A percentile compares a stretch with the other conserved stretches of the same genome.
phyloP scores from a whole-genome alignment of 768 basidiomycete genomes.

The Gymnopilus junonius region DNA sequence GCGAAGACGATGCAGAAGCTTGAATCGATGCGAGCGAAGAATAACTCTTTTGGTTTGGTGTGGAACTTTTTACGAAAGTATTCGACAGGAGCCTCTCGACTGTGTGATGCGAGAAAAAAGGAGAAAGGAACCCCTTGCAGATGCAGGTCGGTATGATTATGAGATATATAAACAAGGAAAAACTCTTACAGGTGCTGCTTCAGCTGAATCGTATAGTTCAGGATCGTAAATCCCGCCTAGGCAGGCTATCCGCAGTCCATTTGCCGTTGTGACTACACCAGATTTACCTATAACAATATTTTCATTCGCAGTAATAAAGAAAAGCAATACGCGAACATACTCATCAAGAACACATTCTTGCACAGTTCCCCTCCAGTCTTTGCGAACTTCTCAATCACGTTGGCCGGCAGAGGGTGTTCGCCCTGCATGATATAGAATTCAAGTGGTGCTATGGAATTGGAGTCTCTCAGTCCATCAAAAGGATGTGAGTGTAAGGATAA shows the following conservation, averaged over 20 bases:
- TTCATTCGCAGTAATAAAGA: constrained; percentile 8
- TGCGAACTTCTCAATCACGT: constrained; percentile 75
- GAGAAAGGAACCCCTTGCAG: constrained; percentile 72
- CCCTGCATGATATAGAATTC: constrained; percentile 96
- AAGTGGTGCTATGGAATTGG: constrained; percentile 64
- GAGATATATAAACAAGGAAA: neutral
- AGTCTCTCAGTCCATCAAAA: constrained; percentile 10
- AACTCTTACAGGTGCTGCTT: constrained; percentile 63
- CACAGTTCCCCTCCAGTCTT: constrained; percentile 80
- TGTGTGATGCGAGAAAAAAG: constrained; percentile 73
- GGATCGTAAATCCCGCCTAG: constrained; percentile 79
- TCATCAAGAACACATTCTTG: constrained; percentile 83
- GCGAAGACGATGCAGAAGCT: constrained; percentile 61
- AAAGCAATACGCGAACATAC: constrained; percentile 49
- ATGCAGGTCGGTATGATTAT: constrained; percentile 5
- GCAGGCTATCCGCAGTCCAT: constrained; percentile 84
- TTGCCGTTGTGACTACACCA: constrained; percentile 75
- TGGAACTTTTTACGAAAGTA: constrained; percentile 56
- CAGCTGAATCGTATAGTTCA: constrained; percentile 59
- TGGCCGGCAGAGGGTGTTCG: constrained; percentile 69
- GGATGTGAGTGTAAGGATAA: constrained; percentile 16
- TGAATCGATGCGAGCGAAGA: constrained; percentile 71
- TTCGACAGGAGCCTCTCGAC: constrained; percentile 76
- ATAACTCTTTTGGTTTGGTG: constrained; percentile 48
- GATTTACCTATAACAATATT: constrained; percentile 69